A percentile compares a stretch with the other conserved stretches of the same genome.
phyloP scores from a whole-genome alignment of 78 protist genomes.

The Speleostelium caveatum region DNA sequence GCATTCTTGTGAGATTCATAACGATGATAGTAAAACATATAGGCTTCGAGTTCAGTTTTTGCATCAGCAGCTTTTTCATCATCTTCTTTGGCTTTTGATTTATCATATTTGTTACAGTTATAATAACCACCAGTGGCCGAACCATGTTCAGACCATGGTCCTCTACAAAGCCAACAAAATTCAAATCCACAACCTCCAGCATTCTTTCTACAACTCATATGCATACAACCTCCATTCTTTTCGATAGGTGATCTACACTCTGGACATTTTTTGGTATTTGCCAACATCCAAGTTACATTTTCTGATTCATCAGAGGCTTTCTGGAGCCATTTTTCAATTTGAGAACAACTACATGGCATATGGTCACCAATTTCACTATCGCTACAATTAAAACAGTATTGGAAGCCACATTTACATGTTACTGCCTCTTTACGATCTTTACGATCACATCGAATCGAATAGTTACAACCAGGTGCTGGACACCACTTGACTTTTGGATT shows the following conservation, averaged over 20 bases:
- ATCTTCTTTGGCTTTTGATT: constrained; percentile 83
- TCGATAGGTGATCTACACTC: constrained; percentile 82
- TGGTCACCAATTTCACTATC: constrained; percentile 84
- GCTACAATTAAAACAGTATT: constrained; percentile 75
- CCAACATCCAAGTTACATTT: constrained; percentile 87
- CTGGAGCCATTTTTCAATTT: constrained; percentile 75
- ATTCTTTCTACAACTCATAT: constrained; percentile 84
- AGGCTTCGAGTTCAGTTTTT: constrained; percentile 82
- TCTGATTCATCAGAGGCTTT: constrained; percentile 88
- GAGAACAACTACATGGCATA: constrained; percentile 76
- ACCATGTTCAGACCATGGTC: constrained; percentile 90
- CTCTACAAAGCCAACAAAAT: constrained; percentile 89
- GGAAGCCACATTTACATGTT: constrained; percentile 79
- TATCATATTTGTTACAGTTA: constrained; percentile 87
- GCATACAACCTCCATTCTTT: constrained; percentile 92
- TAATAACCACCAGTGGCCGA: constrained; percentile 88
- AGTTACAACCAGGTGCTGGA: constrained; percentile 82
- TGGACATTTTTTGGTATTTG: constrained; percentile 86
- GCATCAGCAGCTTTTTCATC: constrained; percentile 83
- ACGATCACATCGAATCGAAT: constrained; percentile 73
- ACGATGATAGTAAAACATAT: constrained; percentile 87
- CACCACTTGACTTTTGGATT: constrained; percentile 83
- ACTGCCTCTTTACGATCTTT: constrained; percentile 81
- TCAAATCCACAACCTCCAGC: constrained; percentile 87
- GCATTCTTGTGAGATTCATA: constrained; percentile 83